Percentiles rank a stretch among this genome's conserved stretches.
Conservation (phyloP, 169 alveolate species). For the Plasmodium blacklocki region DNA sequence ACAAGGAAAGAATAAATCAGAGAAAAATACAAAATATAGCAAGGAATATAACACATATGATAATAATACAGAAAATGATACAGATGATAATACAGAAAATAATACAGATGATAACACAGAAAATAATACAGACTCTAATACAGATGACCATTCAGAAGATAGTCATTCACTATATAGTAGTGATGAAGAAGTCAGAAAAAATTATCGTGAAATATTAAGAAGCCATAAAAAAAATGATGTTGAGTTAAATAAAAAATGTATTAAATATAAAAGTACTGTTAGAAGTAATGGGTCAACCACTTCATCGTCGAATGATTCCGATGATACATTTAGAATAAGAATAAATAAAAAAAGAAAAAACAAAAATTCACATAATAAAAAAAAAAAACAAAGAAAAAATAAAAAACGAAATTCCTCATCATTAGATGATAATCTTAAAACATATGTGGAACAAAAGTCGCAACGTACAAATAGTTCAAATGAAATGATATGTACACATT, state of each 20-base stretch:
- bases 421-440: background rate
- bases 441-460: background rate
- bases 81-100: background rate
- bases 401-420: background rate
- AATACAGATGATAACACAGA: background rate
- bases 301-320: constrained; percentile 47
- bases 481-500: background rate
- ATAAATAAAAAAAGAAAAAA: constrained; percentile 26
- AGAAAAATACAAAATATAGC: too few relatives aligned
- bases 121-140: background rate
- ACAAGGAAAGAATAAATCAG: too few relatives aligned
- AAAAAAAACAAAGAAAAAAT: background rate
- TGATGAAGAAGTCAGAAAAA: constrained; percentile 3
- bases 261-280: constrained; percentile 7
- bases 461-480: background rate
- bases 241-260: background rate
- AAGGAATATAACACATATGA: too few relatives aligned
- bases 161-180: background rate
- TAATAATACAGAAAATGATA: background rate
- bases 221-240: constrained; percentile 14
- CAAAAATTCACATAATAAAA: constrained; percentile 19
- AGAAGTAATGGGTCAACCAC: constrained; percentile 23
- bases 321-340: constrained; percentile 31
- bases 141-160: background rate
- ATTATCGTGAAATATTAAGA: constrained; percentile 57